Evolutionary conservation across 139 green algal genomes (phyloP).

Genomic region (Volvox africanus): DNA sequence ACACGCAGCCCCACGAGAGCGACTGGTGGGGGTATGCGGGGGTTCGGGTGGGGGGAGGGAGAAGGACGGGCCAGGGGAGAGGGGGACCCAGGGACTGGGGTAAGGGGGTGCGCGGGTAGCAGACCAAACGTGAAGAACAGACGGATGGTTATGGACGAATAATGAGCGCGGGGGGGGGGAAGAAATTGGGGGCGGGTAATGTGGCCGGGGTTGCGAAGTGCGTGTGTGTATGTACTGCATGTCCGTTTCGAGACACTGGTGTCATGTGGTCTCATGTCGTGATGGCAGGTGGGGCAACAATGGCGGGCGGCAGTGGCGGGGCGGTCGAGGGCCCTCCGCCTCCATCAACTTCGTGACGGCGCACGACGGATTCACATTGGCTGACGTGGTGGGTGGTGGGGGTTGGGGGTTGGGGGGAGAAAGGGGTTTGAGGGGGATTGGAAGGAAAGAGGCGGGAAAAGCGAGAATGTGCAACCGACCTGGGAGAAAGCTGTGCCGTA

Average conservation of each 20-base stretch:
- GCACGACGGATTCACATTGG: constrained; percentile 98
- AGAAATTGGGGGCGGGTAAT: neutral
- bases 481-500: no score
- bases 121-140: no score
- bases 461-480: no score
- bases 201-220: neutral
- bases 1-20: constrained; percentile 53
- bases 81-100: neutral
- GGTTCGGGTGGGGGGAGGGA: neutral
- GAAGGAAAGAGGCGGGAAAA: no score
- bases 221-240: neutral
- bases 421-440: neutral
- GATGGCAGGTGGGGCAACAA: constrained; percentile 85
- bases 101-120: neutral
- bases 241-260: no score
- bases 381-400: constrained; percentile 80
- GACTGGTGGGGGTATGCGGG: constrained; percentile 58
- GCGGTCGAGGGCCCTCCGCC: constrained; percentile 79
- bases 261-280: no score
- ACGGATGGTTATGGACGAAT: neutral
- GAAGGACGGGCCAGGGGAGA: neutral
- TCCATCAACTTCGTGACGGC: constrained; percentile 98
- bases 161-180: no score
- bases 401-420: neutral
- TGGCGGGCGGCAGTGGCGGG: constrained; percentile 79